Evolutionary conservation across 805 yeast genomes (phyloP).

Genomic region (Kregervanrija delftensis): DNA sequence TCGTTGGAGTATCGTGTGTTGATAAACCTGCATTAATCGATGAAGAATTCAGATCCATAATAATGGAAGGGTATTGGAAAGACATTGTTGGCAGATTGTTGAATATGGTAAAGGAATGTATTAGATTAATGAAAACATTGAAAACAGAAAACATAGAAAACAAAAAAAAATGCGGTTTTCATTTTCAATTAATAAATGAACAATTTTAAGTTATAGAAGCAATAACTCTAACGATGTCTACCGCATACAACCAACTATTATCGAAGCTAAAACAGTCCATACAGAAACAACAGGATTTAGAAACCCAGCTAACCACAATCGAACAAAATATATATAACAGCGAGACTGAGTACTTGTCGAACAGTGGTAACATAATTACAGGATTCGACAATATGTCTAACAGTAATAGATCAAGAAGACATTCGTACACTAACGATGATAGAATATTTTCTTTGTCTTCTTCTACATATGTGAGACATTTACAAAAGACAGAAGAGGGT

Average conservation of each 20-base stretch:
- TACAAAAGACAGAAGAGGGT: constrained; percentile 37
- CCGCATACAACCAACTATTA: constrained; percentile 60
- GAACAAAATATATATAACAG: constrained; percentile 77
- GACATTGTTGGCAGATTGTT: constrained; percentile 3
- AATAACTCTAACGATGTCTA: not conserved
- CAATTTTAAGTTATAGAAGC: not conserved
- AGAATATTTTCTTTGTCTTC: constrained; percentile 75
- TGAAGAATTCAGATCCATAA: constrained; percentile 62
- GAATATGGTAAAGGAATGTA: not conserved
- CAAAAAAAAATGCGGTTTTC: not conserved
- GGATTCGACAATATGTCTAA: constrained; percentile 63
- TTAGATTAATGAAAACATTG: not conserved
- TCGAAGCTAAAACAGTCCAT: constrained; percentile 60
- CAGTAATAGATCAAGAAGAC: not conserved
- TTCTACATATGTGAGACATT: constrained; percentile 57
- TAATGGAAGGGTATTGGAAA: constrained; percentile 46
- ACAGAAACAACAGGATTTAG: constrained; percentile 55
- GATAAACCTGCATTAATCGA: constrained; percentile 68
- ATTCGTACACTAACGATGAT: constrained; percentile 58
- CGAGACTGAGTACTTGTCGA: constrained; percentile 66
- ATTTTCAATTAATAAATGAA: not conserved
- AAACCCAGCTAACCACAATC: constrained; percentile 49
- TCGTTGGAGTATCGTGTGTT: constrained; percentile 53
- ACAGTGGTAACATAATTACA: constrained; percentile 76
- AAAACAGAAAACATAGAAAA: not conserved